Evolutionary conservation across 345 rosid genomes (phyloP).

Genomic region (Sonneratia caseolaris): DNA sequence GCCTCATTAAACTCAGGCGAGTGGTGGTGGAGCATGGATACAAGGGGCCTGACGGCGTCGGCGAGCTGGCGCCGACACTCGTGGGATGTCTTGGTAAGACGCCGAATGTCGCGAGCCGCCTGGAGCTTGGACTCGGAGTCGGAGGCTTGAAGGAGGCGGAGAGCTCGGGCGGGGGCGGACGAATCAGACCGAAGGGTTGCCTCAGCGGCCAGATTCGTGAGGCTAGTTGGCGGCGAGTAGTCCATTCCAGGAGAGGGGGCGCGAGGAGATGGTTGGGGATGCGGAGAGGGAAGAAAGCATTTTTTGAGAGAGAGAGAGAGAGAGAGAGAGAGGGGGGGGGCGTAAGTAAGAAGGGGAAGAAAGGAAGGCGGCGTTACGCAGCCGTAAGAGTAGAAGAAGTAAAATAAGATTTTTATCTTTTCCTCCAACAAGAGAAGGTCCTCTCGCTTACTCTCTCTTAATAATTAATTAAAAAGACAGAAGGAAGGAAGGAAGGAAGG

Average conservation of each 20-base stretch:
- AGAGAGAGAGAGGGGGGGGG: not conserved
- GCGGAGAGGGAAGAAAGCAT: not conserved
- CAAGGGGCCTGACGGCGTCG: slow-evolving; percentile 62
- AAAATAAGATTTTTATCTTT: too few species aligned
- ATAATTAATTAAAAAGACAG: too few species aligned
- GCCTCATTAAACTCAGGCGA: slow-evolving; percentile 46
- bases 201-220: slow-evolving; percentile 28
- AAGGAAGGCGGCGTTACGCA: slow-evolving; percentile 44
- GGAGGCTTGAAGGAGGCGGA: slow-evolving; percentile 39
- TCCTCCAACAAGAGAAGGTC: too few species aligned
- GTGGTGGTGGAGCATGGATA: slow-evolving; percentile 56
- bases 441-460: too few species aligned
- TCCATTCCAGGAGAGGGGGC: slow-evolving; percentile 18
- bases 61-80: slow-evolving; percentile 78
- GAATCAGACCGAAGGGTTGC: slow-evolving; percentile 48
- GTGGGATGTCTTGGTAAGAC: slow-evolving; percentile 80
- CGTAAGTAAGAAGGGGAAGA: not conserved
- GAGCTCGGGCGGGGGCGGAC: slow-evolving; percentile 40
- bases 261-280: not conserved
- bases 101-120: slow-evolving; percentile 83
- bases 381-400: slow-evolving; percentile 20
- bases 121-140: slow-evolving; percentile 49
- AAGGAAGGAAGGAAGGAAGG: too few species aligned
- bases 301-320: not conserved
- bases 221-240: slow-evolving; percentile 17